phyloP scores from a whole-genome alignment of 208 protist species.

The Crithidia bombi region DNA sequence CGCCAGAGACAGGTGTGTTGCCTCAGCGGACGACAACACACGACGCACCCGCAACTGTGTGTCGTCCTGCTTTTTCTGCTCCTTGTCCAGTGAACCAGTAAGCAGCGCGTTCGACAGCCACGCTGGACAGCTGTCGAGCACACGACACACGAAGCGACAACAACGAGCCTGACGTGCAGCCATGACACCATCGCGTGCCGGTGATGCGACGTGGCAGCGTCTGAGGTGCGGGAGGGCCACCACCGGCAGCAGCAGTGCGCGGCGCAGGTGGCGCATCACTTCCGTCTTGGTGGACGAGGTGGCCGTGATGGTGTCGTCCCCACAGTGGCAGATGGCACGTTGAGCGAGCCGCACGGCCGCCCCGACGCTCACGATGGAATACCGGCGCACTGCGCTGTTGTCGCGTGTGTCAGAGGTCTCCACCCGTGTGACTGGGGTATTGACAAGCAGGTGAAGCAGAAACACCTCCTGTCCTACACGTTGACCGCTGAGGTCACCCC shows the following conservation, averaged over 20 bases:
- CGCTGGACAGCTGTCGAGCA: conserved; percentile 19
- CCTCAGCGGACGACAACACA: neutral
- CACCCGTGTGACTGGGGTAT: neutral
- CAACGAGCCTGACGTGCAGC: neutral
- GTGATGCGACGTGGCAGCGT: too few relatives aligned
- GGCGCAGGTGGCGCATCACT: neutral
- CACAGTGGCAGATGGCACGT: too few relatives aligned
- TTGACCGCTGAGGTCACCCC: neutral
- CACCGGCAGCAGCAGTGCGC: neutral
- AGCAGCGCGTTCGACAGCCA: conserved; percentile 11
- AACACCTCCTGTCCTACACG: neutral
- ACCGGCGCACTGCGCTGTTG: too few relatives aligned
- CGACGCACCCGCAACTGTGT: neutral
- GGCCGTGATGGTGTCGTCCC: neutral
- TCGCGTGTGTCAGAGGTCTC: too few relatives aligned
- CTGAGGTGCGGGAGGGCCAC: too few relatives aligned
- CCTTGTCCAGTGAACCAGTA: neutral
- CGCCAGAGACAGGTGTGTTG: neutral
- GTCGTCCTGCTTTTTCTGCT: neutral
- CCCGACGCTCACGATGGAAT: too few relatives aligned
- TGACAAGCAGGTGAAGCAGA: neutral
- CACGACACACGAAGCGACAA: conserved; percentile 1
- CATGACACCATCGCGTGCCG: too few relatives aligned
- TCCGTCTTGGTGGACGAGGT: neutral
- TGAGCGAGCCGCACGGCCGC: too few relatives aligned